A percentile compares a stretch with the other conserved stretches of the same genome.
Evolutionary conservation across 164 flowering plant genomes (phyloP).

Genomic region (Cinnamomum micranthum): DNA sequence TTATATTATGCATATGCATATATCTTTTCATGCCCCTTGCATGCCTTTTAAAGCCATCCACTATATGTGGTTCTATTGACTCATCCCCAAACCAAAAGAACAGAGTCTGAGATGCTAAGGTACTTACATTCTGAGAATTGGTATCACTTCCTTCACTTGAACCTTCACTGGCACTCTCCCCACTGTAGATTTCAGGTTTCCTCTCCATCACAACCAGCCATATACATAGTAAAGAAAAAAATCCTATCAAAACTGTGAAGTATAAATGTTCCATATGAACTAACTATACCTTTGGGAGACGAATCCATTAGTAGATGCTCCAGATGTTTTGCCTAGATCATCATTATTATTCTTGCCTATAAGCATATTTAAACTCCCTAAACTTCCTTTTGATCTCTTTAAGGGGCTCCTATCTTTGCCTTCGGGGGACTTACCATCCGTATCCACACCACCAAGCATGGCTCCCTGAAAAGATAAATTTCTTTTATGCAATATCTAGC

Average conservation of each 20-base stretch:
- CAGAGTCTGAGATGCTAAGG: conserved; percentile 2
- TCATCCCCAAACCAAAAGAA: neutral
- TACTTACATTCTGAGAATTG: conserved; percentile 84
- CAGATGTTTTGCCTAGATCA: conserved; percentile 45
- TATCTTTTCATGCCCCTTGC: neutral
- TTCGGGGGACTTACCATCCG: conserved; percentile 72
- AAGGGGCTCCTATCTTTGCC: conserved; percentile 80
- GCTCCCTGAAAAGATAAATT: conserved; percentile 40
- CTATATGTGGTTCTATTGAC: neutral
- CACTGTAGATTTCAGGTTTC: conserved; percentile 51
- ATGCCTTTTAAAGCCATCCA: no score
- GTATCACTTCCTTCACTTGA: conserved; percentile 97
- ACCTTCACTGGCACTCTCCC: conserved; percentile 87
- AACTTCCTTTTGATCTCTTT: conserved; percentile 81
- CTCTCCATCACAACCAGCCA: conserved; percentile 6
- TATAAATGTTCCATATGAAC: conserved; percentile 5
- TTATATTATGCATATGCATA: neutral
- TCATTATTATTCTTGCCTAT: conserved; percentile 54
- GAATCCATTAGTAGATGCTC: conserved; percentile 70
- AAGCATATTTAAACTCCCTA: conserved; percentile 69
- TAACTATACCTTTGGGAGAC: conserved; percentile 72
- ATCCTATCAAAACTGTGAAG: neutral
- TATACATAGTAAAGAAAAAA: neutral
- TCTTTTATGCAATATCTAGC: neutral
- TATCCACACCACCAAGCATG: conserved; percentile 53